Evolutionary conservation across 2,329 filamentous ascomycete species (phyloP), one percentile per base, ranked within the genome.

Genomic region (Penicillium sp.): DNA sequence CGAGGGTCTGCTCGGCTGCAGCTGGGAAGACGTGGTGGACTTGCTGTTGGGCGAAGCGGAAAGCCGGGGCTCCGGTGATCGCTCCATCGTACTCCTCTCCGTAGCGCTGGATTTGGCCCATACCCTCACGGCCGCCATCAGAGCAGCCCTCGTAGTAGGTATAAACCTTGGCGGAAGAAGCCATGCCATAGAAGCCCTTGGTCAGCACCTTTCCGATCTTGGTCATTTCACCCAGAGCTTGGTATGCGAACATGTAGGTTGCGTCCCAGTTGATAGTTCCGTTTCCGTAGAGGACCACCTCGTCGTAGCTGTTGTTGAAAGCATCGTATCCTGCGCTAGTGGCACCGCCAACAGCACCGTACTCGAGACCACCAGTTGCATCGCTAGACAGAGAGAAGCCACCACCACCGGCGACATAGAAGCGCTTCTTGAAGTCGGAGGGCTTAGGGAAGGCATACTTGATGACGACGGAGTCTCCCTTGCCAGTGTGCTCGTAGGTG

Each of bases 121-220:
- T 77, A n/a, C 79, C 81, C 67, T 82, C 78, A 40, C 80, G 75
- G 1, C 80, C 81, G 20, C 81, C 81, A 50, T 83, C 81, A 13
- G 80, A 82, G 66, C 81, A 84, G 3, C 80, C 81, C 59, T 81
- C 76, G 61, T 79, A 84, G 69, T 83, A 83, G 5, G 79, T 70
- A 52, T 72, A 72, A 46, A 72, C 18, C 56, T 69, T 72, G 24
- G 58, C 48, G 37, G 53, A 53, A 35, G 57, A 50, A n/a, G 60
- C 55, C 45, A 66, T 50, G 38, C 66, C 69, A 63, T 77, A 81
- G 64, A 80, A 74, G 10, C 71, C 72, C 35, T 69, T 70, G 5
- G 78, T 73, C 31, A 80, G 70, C 43, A 71, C 67, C 63, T 80
- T 80, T 20, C 78, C 79, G 11, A 81, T 65, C 9, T 68, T 61